Base-by-base conservation (phyloP, 2,329 filamentous ascomycete genomes). In the Domatiomyces catenatus region DNA sequence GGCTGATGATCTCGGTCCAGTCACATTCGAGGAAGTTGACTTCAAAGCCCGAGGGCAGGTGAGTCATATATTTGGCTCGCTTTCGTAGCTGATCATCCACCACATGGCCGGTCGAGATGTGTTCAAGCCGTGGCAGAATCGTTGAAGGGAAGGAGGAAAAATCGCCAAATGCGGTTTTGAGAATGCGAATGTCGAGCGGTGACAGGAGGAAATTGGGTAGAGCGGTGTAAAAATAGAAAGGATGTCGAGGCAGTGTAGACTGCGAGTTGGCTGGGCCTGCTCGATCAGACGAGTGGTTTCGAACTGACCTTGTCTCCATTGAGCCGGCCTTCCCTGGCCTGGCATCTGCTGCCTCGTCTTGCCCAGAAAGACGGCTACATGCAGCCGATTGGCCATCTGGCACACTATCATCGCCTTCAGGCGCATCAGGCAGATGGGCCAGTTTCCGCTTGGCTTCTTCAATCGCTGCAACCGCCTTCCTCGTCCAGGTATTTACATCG, bases 11-110 rank as follows among this genome's bases (percentile, higher is more conserved):
- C 58, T 94, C 88, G 2, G 86, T 88, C 89, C 89, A 95, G 64
- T 95, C 88, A 62, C 89, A 95, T 67, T 95, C 89, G 1, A 95
- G 67, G 60, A 94, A 94, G 57, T 76, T 87, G 43, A 95, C 85
- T 57, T 94, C 83, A 64, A 88, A 94, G n/a, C 89, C 89, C 48
- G 84, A 81, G 0, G 89, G 89, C 5, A 95, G 74, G 65, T 95
- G 89, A 0, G 80, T 79, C 2, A 95, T 75, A 57, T 94, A 95
- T 64, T 92, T 94, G 50, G 86, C 81, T 28, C 87, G 79, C 63
- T 84, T 88, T 46, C 89, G 80, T 49, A 94, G 66, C 15, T 83
- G 81, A 60, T 94, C 88, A 58, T 95, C 88, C 4, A 95, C 80
- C 4, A 87, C 81, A 62, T 94, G 86, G 1, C 87, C 88, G 1